Percentiles rank a stretch among this genome's conserved stretches.
Evolutionary conservation across 345 rosid species (phyloP).

Genomic region (Odontarrhena argentea): DNA sequence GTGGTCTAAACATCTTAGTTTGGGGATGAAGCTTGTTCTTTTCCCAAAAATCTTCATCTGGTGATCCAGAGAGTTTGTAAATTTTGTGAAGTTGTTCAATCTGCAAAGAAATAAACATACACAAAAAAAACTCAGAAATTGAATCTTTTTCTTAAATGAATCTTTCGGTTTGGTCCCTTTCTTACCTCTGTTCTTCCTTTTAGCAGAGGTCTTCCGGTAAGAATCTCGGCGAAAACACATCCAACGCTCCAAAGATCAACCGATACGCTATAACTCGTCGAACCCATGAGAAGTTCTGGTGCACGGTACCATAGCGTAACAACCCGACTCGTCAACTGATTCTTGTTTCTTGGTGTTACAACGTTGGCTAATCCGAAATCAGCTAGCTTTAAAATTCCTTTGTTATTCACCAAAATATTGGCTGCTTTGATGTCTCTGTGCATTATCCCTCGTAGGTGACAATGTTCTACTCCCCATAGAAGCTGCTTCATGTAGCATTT

Average conservation of each 20-base stretch:
- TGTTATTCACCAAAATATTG: slow-evolving; percentile 70
- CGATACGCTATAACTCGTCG: slow-evolving; percentile 67
- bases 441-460: slow-evolving; percentile 69
- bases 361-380: slow-evolving; percentile 80
- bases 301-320: slow-evolving; percentile 90
- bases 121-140: background rate
- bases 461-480: slow-evolving; percentile 67
- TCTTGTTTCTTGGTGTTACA: slow-evolving; percentile 53
- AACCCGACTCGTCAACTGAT: slow-evolving; percentile 72
- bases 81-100: slow-evolving; percentile 83
- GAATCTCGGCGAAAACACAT: slow-evolving; percentile 73
- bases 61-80: slow-evolving; percentile 79
- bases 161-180: background rate
- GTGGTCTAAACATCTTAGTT: slow-evolving; percentile 65
- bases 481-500: slow-evolving; percentile 88
- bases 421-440: slow-evolving; percentile 78
- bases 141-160: background rate
- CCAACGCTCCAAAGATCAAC: slow-evolving; percentile 86
- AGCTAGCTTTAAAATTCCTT: slow-evolving; percentile 69
- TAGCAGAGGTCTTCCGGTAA: slow-evolving; percentile 65
- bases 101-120: slow-evolving; percentile 37
- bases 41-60: slow-evolving; percentile 69
- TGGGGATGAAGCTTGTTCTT: slow-evolving; percentile 57
- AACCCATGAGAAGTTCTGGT: slow-evolving; percentile 82
- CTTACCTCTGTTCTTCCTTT: slow-evolving; percentile 68